Evolutionary conservation across 1,284 basidiomycete species (phyloP).

Genomic region (Malassezia brasiliensis): DNA sequence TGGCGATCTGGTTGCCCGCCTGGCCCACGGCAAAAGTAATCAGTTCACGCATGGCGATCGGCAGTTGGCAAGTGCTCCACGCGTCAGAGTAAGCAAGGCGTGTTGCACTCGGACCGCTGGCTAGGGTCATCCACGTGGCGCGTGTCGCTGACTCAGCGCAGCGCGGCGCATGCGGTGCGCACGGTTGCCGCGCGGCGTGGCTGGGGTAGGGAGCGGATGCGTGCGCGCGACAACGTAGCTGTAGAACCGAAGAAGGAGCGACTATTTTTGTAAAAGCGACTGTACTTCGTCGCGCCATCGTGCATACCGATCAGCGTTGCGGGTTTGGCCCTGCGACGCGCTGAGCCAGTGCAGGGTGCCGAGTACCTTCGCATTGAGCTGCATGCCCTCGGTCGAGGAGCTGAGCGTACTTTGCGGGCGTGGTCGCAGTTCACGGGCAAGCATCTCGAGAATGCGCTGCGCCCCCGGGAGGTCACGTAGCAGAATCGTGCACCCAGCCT

Average conservation of each 20-base stretch:
- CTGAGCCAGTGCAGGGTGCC: slow-evolving; percentile 12
- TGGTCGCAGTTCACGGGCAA: slow-evolving; percentile 5
- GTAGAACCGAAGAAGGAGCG: not conserved
- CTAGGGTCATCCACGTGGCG: slow-evolving; percentile 2
- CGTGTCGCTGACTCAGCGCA: not conserved
- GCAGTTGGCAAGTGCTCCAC: not conserved
- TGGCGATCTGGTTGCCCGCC: slow-evolving; percentile 59
- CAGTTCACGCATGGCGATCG: slow-evolving; percentile 14
- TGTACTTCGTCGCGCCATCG: slow-evolving; percentile 3
- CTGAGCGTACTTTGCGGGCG: not conserved
- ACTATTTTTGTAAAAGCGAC: not conserved
- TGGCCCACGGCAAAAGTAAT: slow-evolving; percentile 46
- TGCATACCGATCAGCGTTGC: slow-evolving; percentile 4
- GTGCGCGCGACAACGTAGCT: not conserved
- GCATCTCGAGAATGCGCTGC: slow-evolving; percentile 1
- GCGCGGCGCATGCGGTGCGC: not conserved
- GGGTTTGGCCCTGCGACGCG: not conserved
- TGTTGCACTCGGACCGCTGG: not conserved
- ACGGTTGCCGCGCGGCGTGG: not conserved
- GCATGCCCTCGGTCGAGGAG: not conserved
- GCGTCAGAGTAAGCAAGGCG: not conserved
- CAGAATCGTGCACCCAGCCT: slow-evolving; percentile 6
- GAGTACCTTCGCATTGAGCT: slow-evolving; percentile 9
- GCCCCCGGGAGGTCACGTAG: not conserved
- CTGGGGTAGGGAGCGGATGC: not conserved